Evolutionary conservation across 2,329 filamentous ascomycete species (phyloP).

Genomic region (Talaromyces sp.): DNA sequence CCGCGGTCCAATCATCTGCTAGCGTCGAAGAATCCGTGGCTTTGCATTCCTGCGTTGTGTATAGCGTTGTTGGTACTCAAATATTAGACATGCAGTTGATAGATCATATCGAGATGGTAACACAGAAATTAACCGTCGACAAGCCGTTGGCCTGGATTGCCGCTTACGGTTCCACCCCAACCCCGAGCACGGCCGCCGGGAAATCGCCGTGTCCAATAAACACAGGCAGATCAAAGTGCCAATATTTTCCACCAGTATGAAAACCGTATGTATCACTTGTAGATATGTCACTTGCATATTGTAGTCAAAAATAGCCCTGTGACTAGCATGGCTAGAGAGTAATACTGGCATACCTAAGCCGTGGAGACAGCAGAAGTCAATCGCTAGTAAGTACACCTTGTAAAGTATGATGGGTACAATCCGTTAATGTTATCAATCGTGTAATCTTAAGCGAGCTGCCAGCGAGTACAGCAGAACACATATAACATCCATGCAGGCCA

Average conservation of each 20-base stretch:
- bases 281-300: background rate
- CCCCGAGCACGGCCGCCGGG: conserved; percentile 2
- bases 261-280: background rate
- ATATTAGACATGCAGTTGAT: conserved; percentile 18
- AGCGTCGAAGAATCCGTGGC: conserved; percentile 12
- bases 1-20: conserved; percentile 8
- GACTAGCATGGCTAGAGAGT: background rate
- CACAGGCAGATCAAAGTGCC: background rate
- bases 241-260: background rate
- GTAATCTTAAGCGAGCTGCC: background rate
- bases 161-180: background rate
- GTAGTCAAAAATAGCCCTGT: background rate
- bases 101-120: conserved; percentile 15
- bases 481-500: background rate
- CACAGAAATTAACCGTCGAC: conserved; percentile 3
- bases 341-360: background rate
- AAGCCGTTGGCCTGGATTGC: conserved; percentile 15
- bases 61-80: conserved; percentile 14
- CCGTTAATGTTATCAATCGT: background rate
- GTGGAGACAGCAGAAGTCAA: background rate
- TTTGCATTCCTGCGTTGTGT: conserved; percentile 14
- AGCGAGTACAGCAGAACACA: background rate
- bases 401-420: background rate
- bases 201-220: background rate
- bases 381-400: background rate